A percentile compares a stretch with the other conserved stretches of the same genome.
phyloP scores from a whole-genome alignment of 2,329 filamentous ascomycete genomes.

The Pseudogymnoascus sp. region DNA sequence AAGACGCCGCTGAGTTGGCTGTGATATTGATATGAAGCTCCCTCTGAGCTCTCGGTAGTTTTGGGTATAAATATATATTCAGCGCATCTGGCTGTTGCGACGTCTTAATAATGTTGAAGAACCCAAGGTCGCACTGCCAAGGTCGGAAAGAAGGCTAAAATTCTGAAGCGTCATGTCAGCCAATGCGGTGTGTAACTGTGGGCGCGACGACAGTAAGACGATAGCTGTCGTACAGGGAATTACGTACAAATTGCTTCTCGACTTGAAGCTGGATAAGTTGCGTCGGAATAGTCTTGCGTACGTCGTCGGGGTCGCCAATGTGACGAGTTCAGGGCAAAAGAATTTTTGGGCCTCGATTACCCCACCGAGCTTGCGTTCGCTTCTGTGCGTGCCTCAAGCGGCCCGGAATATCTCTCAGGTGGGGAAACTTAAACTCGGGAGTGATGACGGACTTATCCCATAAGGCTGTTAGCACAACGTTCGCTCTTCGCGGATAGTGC shows the following conservation, averaged over 20 bases:
- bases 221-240: neutral
- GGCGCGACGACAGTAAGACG: neutral
- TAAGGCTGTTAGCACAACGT: neutral
- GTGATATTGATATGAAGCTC: neutral
- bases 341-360: neutral
- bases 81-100: neutral
- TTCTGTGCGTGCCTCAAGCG: neutral
- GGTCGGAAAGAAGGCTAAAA: conserved; percentile 2
- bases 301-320: neutral
- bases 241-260: neutral
- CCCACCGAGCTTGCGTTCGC: neutral
- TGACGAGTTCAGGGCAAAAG: conserved; percentile 4
- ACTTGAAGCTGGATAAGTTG: neutral
- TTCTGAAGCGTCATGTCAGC: neutral
- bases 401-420: neutral
- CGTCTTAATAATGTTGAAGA: neutral
- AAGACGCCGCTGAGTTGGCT: neutral
- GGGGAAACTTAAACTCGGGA: neutral
- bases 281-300: neutral
- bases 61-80: neutral
- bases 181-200: neutral
- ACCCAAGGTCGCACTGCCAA: neutral
- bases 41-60: neutral
- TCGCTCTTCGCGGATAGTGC: neutral
- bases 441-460: neutral